A percentile compares a stretch with the other conserved stretches of the same genome.
These are phyloP conservation scores for Abelmoschus esculentus DNA, from an alignment of 345 rosid genomes.

Conservation along the genomic window DNA sequence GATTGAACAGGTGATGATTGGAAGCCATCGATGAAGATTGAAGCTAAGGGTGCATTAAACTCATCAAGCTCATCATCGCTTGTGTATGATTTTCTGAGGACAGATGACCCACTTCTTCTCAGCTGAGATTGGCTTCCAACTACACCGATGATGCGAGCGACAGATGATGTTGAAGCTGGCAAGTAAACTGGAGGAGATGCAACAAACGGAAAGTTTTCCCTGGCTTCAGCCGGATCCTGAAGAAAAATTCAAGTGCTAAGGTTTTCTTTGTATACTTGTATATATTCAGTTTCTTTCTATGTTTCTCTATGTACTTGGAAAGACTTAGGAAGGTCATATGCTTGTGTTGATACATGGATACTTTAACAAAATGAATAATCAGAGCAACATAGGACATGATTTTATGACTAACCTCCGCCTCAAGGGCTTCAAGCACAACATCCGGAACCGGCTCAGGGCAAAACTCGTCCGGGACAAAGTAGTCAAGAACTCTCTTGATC, in stretches of 20 bases:
- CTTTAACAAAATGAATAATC: not conserved
- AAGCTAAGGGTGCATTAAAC: constrained; percentile 26
- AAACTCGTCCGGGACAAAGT: constrained; percentile 78
- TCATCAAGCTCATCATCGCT: constrained; percentile 94
- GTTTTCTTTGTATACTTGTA: not conserved
- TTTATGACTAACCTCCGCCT: constrained; percentile 51
- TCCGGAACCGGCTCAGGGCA: constrained; percentile 84
- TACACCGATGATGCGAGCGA: constrained; percentile 37
- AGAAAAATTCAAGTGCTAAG: constrained; percentile 10
- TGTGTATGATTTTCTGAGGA: constrained; percentile 62
- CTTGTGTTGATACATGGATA: too few relatives aligned
- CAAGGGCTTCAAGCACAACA: constrained; percentile 68
- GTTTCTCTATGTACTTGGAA: not conserved
- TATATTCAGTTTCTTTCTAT: not conserved
- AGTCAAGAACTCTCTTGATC: constrained; percentile 71
- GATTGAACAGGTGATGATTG: constrained; percentile 22
- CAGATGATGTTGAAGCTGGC: constrained; percentile 53
- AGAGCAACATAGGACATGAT: not conserved
- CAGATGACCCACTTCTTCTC: constrained; percentile 52
- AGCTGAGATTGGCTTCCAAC: constrained; percentile 34
- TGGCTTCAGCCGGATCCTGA: constrained; percentile 40
- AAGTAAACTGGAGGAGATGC: constrained; percentile 56
- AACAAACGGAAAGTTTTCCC: constrained; percentile 40
- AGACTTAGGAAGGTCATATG: not conserved
- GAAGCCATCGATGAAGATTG: constrained; percentile 28